Conservation (phyloP, 169 alveolate genomes). For the Plasmodium malariae region DNA sequence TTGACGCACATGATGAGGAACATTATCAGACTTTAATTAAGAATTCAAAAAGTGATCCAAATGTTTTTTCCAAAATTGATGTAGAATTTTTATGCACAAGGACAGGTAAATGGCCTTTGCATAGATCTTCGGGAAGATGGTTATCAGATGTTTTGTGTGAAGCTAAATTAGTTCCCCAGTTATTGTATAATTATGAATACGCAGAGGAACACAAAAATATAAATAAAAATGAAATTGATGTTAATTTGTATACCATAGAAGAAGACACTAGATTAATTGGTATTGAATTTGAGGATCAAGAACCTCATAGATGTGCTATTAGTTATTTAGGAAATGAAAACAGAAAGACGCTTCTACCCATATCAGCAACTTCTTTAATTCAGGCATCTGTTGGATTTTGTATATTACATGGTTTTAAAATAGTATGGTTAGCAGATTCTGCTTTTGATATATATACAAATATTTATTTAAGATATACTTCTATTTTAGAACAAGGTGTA, state of each 20-base stretch:
- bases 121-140: conserved; percentile 49
- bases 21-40: conserved; percentile 35
- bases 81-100: conserved; percentile 48
- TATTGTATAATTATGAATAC: conserved; percentile 33
- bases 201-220: conserved; percentile 10
- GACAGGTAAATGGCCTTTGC: conserved; percentile 61
- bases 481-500: conserved; percentile 75
- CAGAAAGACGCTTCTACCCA: conserved; percentile 56
- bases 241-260: conserved; percentile 28
- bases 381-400: conserved; percentile 80
- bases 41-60: conserved; percentile 45
- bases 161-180: conserved; percentile 57
- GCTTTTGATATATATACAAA: conserved; percentile 80
- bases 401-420: conserved; percentile 78
- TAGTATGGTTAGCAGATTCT: conserved; percentile 82
- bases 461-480: conserved; percentile 78
- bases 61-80: conserved; percentile 54
- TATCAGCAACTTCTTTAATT: conserved; percentile 77
- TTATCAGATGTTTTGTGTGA: conserved; percentile 75
- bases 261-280: conserved; percentile 79
- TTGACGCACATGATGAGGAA: conserved; percentile 17
- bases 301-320: conserved; percentile 82
- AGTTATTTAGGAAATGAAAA: conserved; percentile 81
- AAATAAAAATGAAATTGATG: conserved; percentile 11
- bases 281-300: conserved; percentile 81